Conservation (phyloP, 2,329 filamentous ascomycete genomes). For the Dendryphion nanum region DNA sequence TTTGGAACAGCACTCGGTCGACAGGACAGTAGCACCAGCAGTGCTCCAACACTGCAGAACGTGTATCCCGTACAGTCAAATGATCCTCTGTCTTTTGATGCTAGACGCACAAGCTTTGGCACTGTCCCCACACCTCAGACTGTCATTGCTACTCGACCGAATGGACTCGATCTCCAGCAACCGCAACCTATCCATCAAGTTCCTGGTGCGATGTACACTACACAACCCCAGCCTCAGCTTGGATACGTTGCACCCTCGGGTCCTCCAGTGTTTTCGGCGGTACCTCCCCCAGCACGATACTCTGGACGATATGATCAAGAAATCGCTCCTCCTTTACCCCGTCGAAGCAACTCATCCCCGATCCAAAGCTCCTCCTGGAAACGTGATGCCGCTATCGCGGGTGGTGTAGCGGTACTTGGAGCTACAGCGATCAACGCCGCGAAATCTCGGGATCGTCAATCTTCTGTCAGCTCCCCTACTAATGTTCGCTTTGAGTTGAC, state of each 20-base stretch:
- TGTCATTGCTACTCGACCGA: conserved; percentile 30
- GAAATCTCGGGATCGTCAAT: conserved; percentile 23
- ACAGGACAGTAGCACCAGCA: conserved; percentile 50
- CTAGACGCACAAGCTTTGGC: conserved; percentile 45
- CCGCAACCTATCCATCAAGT: conserved; percentile 77
- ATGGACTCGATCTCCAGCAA: conserved; percentile 73
- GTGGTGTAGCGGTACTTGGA: conserved; percentile 43
- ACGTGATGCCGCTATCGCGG: conserved; percentile 45
- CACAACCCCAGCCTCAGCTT: conserved; percentile 40
- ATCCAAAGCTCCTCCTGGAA: conserved; percentile 39
- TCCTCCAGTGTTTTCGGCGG: conserved; percentile 40
- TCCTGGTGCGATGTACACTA: conserved; percentile 63
- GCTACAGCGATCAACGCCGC: conserved; percentile 39
- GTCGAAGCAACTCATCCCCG: conserved; percentile 50
- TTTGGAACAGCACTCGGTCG: conserved; percentile 48
- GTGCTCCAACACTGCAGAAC: conserved; percentile 56
- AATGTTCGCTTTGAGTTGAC: conserved; percentile 59
- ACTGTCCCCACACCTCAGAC: conserved; percentile 43
- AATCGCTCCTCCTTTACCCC: conserved; percentile 22
- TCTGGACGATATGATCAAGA: conserved; percentile 18
- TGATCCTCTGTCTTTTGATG: conserved; percentile 64
- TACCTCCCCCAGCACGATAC: conserved; percentile 13
- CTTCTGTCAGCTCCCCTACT: conserved; percentile 30
- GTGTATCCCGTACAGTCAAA: conserved; percentile 66
- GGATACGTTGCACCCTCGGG: conserved; percentile 43